Conservation (phyloP, 108 stramenopile genomes). For the Fistulifera pelliculosa region DNA sequence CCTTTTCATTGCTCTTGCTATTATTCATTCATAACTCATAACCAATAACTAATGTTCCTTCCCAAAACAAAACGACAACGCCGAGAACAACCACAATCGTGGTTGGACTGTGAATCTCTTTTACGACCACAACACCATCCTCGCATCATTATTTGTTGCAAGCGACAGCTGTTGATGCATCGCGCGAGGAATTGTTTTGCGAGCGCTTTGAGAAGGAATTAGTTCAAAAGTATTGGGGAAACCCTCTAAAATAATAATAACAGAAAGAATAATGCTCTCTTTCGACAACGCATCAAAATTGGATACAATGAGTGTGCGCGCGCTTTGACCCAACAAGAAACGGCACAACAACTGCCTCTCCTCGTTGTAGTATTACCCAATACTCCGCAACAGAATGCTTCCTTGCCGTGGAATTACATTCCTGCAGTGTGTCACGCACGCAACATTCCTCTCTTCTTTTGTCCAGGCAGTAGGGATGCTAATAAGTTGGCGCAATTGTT, state of each 20-base stretch:
- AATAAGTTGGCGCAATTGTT: constrained; percentile 26
- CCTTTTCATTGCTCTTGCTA: too few relatives aligned
- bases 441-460: constrained; percentile 2
- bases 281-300: constrained; percentile 15
- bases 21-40: too few relatives aligned
- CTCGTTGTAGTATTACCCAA: not conserved
- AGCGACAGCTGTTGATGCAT: constrained; percentile 12
- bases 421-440: not conserved
- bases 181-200: constrained; percentile 44
- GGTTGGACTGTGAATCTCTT: constrained; percentile 7
- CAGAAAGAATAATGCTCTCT: not conserved
- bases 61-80: constrained; percentile 9
- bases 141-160: not conserved
- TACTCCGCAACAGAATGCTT: not conserved
- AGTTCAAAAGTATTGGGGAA: constrained; percentile 6
- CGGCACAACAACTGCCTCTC: constrained; percentile 2
- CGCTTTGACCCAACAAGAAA: constrained; percentile 15
- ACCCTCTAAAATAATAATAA: not conserved
- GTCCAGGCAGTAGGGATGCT: constrained; percentile 31
- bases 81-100: constrained; percentile 2
- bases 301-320: constrained; percentile 45
- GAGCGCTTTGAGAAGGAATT: constrained; percentile 67
- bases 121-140: not conserved
- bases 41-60: too few relatives aligned
- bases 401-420: constrained; percentile 5